Percentiles rank a stretch among this genome's conserved stretches.
Conservation (phyloP, 2,329 filamentous ascomycete genomes). For the Claviceps sp. region DNA sequence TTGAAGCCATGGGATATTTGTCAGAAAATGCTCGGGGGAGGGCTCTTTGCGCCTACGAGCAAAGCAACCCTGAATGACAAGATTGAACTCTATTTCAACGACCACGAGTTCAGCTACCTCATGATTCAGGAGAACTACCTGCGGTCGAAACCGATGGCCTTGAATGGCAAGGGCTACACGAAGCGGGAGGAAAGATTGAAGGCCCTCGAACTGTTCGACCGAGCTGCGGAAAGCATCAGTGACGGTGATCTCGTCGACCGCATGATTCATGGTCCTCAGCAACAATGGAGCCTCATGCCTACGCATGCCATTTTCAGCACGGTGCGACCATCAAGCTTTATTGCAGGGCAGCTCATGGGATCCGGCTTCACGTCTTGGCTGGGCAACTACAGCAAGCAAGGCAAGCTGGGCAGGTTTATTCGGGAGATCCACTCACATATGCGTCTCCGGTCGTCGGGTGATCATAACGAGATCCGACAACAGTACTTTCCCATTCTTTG, state of each 20-base stretch:
- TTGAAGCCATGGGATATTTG: slow-evolving; percentile 98
- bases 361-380: slow-evolving; percentile 84
- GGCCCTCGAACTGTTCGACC: slow-evolving; percentile 70
- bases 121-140: slow-evolving; percentile 99
- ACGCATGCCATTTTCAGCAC: slow-evolving; percentile 92
- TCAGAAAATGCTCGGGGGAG: slow-evolving; percentile 76
- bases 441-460: slow-evolving; percentile 78
- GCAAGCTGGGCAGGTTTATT: slow-evolving; percentile 64
- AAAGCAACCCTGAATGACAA: slow-evolving; percentile 91
- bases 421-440: slow-evolving; percentile 97
- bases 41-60: slow-evolving; percentile 72
- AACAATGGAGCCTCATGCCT: slow-evolving; percentile 98
- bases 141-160: slow-evolving; percentile 58
- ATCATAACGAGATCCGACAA: slow-evolving; percentile 86
- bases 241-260: slow-evolving; percentile 91
- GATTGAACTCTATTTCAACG: slow-evolving; percentile 97
- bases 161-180: slow-evolving; percentile 40
- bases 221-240: slow-evolving; percentile 89
- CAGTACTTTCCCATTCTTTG: slow-evolving; percentile 86
- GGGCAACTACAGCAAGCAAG: slow-evolving; percentile 82
- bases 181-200: slow-evolving; percentile 64
- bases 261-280: slow-evolving; percentile 97
- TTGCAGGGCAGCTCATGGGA: slow-evolving; percentile 62
- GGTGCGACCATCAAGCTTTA: slow-evolving; percentile 77
- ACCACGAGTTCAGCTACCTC: slow-evolving; percentile 91